Percentiles rank a stretch among this genome's conserved stretches.
Evolutionary conservation across 805 yeast species (phyloP).

Genomic region (Myxozyma neotropica): DNA sequence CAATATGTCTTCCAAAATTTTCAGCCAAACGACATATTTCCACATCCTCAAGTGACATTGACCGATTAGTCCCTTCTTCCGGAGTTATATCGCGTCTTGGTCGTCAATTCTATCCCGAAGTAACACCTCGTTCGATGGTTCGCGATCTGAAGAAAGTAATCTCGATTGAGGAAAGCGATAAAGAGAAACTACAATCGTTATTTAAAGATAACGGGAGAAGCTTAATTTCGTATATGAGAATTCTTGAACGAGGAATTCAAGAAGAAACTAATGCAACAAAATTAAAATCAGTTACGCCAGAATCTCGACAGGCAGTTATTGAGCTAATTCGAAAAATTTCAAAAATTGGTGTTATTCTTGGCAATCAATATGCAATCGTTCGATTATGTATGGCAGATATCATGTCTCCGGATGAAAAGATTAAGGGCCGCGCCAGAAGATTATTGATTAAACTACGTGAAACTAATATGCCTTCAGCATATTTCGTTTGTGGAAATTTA

Average conservation of each 20-base stretch:
- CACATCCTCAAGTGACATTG: neutral
- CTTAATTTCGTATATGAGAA: constrained; percentile 16
- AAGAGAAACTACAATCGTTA: neutral
- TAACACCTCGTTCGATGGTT: neutral
- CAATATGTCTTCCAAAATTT: neutral
- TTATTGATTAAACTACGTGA: constrained; percentile 13
- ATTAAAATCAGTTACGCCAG: neutral
- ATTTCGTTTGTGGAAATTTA: constrained; percentile 14
- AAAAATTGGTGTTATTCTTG: neutral
- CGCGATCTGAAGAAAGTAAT: constrained; percentile 3
- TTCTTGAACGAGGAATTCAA: constrained; percentile 17
- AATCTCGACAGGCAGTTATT: neutral
- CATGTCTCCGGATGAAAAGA: neutral
- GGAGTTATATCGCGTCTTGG: neutral
- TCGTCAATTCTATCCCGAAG: constrained; percentile 5
- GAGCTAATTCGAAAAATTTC: neutral
- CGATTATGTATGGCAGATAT: neutral
- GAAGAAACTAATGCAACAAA: constrained; percentile 10
- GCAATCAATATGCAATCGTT: constrained; percentile 6
- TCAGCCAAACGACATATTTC: neutral
- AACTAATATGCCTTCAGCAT: constrained; percentile 24
- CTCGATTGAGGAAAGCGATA: neutral
- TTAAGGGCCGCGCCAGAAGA: constrained; percentile 4
- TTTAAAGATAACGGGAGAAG: constrained; percentile 22
- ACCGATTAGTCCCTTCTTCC: neutral